Conservation (phyloP, 2,329 filamentous ascomycete genomes). For the Pyricularia pennisetigena region DNA sequence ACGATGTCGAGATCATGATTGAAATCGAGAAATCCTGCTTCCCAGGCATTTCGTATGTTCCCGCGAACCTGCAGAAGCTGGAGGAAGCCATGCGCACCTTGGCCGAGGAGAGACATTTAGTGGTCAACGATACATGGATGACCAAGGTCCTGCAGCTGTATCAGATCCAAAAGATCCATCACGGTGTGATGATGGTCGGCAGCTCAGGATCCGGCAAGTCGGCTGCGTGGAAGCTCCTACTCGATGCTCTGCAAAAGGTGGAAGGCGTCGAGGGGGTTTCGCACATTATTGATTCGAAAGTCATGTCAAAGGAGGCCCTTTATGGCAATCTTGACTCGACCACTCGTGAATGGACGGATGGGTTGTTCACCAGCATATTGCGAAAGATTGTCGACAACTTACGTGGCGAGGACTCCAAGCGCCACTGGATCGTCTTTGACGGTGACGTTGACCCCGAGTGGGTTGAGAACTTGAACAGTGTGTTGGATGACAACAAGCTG, state of each 20-base stretch:
- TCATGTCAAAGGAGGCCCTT: constrained; percentile 98
- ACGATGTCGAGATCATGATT: constrained; percentile 82
- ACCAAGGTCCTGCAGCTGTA: constrained; percentile 94
- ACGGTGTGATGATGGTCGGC: constrained; percentile 99
- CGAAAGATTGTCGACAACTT: constrained; percentile 98
- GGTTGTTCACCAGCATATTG: constrained; percentile 93
- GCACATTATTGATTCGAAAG: constrained; percentile 97
- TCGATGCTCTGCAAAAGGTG: constrained; percentile 83
- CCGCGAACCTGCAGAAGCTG: constrained; percentile 73
- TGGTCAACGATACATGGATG: constrained; percentile 93
- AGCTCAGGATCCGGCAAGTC: constrained; percentile 97
- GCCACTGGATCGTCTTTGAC: constrained; percentile 99
- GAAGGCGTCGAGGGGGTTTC: constrained; percentile 86
- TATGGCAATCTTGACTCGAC: constrained; percentile 95
- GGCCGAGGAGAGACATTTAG: constrained; percentile 75
- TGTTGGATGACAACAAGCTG: constrained; percentile 97
- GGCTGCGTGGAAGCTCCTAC: constrained; percentile 82
- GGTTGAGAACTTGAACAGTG: constrained; percentile 99
- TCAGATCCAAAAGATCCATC: constrained; percentile 95
- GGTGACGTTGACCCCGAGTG: constrained; percentile 98
- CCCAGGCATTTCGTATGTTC: constrained; percentile 86
- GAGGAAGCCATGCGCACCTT: constrained; percentile 73
- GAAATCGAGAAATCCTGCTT: constrained; percentile 78
- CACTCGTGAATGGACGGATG: constrained; percentile 97
- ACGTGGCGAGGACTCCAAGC: constrained; percentile 89